Evolutionary conservation across 1,139 yeast species (phyloP), one percentile per base, ranked within the genome.

Genomic region (Pichia norvegensis): DNA sequence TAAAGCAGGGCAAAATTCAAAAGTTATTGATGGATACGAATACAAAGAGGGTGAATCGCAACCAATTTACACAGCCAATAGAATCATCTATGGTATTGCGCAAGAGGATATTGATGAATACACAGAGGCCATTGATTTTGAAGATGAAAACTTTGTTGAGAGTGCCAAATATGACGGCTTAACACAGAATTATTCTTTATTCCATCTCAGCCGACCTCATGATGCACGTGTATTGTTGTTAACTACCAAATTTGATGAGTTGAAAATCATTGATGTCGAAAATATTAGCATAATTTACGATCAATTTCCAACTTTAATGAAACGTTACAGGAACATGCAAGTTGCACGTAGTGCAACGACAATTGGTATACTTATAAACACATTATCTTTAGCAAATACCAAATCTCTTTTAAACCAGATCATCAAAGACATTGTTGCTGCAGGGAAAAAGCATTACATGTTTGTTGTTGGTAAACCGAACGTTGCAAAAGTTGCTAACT

Each of bases 381-480:
- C 98, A 0, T 68, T 92, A 35, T 88, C 97, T 0, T 65, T 90
- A 40, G 68, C 80, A 36, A 81, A 85, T 56, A 84, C 95, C 19
- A 78, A 78, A 46, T 69, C 64, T 11, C 68, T 88, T 29, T 70
- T 90, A 42, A 76, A 79, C 50, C 72, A 73, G 33, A 76, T 88
- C 5, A 55, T 60, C n/a, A 60, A 67, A 23, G 76, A 81, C 64
- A 78, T 92, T 48, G 74, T 72, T 44, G 72, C 70, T 5, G 88
- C 94, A 0, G 96, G 88, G 2, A 92, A 92, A 65, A 94, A 94
- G 60, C 92, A 85, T 55, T 92, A 92, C 60, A 74, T 87, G 57
- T 88, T 92, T 67, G 97, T 90, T 7, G 97, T 92, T 8, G 99
- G 99, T 16, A 94, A 94, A 62, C 97, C 97, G n/a, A 92, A 92